phyloP scores from a whole-genome alignment of 305 asterid species.

The Fraxinus xanthoxyloides region DNA sequence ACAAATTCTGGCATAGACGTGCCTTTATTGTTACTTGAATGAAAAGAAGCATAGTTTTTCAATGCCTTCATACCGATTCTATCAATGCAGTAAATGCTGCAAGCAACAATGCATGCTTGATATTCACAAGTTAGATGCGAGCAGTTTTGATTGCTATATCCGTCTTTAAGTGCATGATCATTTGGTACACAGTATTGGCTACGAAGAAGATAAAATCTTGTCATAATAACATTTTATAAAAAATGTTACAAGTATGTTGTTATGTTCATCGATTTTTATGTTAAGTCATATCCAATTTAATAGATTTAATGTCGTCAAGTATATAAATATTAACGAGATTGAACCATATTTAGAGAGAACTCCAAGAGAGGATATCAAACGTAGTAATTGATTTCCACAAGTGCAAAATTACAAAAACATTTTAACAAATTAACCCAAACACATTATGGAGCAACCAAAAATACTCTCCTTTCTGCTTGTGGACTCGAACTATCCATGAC shows the following conservation, averaged over 20 bases:
- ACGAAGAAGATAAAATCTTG: neutral
- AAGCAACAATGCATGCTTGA: neutral
- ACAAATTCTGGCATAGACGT: neutral
- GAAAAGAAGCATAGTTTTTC: neutral
- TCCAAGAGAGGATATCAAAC: neutral
- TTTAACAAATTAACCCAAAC: neutral
- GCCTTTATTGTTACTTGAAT: neutral
- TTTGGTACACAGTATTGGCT: neutral
- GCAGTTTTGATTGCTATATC: neutral
- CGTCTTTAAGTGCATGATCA: neutral
- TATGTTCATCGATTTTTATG: neutral
- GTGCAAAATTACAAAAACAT: neutral
- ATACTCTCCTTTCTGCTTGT: neutral
- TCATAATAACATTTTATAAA: neutral
- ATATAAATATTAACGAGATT: neutral
- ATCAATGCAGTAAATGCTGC: neutral
- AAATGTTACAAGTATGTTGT: neutral
- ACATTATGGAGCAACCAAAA: neutral
- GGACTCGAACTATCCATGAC: neutral
- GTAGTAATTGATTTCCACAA: neutral
- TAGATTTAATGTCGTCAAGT: neutral
- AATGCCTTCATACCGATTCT: neutral
- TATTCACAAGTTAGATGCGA: neutral
- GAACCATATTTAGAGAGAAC: slow-evolving; percentile 28
- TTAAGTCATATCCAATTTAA: neutral